Evolutionary conservation across 306 rosid genomes (phyloP).

Genomic region (Ormosia emarginata): DNA sequence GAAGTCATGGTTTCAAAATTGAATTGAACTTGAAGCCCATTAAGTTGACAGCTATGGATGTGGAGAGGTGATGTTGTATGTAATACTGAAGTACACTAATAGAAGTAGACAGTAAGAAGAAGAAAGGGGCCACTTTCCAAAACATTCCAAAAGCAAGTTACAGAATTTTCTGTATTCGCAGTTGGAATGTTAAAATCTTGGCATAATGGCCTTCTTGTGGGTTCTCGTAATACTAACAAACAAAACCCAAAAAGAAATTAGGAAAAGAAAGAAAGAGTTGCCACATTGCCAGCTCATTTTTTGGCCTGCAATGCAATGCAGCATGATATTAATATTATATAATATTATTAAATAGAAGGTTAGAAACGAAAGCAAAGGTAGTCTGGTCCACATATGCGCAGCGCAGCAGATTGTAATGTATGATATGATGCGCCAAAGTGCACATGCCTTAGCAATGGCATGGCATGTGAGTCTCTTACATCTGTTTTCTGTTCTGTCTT

Average conservation of each 20-base stretch:
- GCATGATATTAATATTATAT: not conserved
- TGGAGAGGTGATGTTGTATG: not conserved
- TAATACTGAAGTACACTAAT: too few species aligned
- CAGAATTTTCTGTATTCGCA: too few species aligned
- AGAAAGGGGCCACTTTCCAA: too few species aligned
- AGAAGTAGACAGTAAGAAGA: too few species aligned
- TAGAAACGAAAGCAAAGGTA: not conserved
- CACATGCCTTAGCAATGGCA: not conserved
- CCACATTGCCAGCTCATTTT: not conserved
- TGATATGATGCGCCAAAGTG: not conserved
- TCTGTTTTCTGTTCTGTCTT: not conserved
- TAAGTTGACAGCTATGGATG: not conserved
- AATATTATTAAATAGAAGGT: not conserved
- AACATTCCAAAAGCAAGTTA: not conserved
- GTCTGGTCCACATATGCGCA: not conserved
- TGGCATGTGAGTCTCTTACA: not conserved
- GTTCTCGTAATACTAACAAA: not conserved
- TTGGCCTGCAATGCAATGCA: not conserved
- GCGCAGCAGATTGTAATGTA: not conserved
- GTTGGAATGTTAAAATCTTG: not conserved
- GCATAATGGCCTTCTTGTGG: not conserved
- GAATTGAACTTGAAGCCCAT: not conserved
- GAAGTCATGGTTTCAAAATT: not conserved
- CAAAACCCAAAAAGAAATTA: not conserved
- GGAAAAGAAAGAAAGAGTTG: not conserved